Evolutionary conservation across 345 rosid genomes (phyloP).

Genomic region (Eucalyptus paniculata): DNA sequence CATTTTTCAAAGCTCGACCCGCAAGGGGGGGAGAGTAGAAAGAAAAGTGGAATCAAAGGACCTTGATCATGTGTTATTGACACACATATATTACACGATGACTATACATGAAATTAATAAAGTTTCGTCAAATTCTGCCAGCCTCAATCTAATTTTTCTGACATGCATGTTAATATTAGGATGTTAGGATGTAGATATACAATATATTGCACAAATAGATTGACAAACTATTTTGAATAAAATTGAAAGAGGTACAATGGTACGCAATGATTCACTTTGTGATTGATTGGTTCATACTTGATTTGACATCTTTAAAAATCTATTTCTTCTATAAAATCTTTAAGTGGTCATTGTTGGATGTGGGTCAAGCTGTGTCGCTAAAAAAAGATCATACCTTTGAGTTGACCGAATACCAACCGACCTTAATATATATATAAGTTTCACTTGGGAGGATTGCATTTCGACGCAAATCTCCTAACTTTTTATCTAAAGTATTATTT

Average conservation of each 20-base stretch:
- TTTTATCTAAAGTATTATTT: background rate
- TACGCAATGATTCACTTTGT: background rate
- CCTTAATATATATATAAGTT: background rate
- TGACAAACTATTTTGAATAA: background rate
- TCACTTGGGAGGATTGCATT: background rate
- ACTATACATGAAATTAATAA: background rate
- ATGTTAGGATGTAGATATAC: background rate
- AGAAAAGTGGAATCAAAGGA: background rate
- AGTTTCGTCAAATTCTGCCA: background rate
- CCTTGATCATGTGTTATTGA: background rate
- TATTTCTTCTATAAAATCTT: background rate
- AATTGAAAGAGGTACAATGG: background rate
- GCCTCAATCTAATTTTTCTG: background rate
- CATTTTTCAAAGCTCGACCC: background rate
- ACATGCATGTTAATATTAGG: background rate
- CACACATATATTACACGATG: background rate
- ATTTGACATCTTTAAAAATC: background rate
- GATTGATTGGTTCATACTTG: background rate
- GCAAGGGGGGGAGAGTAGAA: background rate
- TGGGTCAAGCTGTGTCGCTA: fast-evolving
- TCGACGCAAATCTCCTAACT: background rate
- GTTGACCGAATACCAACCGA: background rate
- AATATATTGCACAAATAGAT: background rate
- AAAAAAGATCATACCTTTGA: background rate
- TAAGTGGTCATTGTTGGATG: background rate